These are phyloP conservation scores for Phytophthora ramorum DNA, from an alignment of 352 stramenopile species.

Conservation along the genomic window DNA sequence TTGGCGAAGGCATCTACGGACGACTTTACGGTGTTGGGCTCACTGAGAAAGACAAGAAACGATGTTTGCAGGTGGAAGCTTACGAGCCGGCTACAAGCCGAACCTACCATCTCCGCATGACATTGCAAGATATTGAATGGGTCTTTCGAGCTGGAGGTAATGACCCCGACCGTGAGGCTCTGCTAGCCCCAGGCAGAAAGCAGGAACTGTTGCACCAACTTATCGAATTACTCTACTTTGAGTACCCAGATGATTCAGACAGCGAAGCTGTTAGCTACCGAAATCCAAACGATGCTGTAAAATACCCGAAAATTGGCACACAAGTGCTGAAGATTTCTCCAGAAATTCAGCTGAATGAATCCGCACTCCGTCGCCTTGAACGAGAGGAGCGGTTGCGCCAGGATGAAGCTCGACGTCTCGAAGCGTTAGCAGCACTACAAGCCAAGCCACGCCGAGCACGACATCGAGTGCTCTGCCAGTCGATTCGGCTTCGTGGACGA, in stretches of 20 bases:
- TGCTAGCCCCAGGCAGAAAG: slow-evolving; percentile 63
- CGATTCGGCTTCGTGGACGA: slow-evolving; percentile 43
- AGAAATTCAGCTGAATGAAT: slow-evolving; percentile 54
- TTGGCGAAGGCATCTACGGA: slow-evolving; percentile 63
- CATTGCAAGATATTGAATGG: slow-evolving; percentile 62
- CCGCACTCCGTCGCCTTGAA: slow-evolving; percentile 49
- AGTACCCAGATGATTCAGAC: slow-evolving; percentile 39
- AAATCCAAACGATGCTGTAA: not conserved
- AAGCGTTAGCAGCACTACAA: slow-evolving; percentile 47
- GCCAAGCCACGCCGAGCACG: slow-evolving; percentile 54
- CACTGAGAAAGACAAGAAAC: slow-evolving; percentile 27
- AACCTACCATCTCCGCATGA: slow-evolving; percentile 43
- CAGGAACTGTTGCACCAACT: slow-evolving; percentile 58
- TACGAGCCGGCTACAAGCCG: slow-evolving; percentile 55
- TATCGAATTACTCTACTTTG: slow-evolving; percentile 67
- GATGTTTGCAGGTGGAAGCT: slow-evolving; percentile 55
- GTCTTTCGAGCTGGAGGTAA: slow-evolving; percentile 43
- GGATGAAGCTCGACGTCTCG: slow-evolving; percentile 60
- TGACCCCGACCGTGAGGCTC: slow-evolving; percentile 37
- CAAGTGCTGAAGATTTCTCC: slow-evolving; percentile 51
- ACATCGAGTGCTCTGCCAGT: slow-evolving; percentile 53
- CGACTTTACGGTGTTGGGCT: slow-evolving; percentile 61
- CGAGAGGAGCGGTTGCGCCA: slow-evolving; percentile 55
- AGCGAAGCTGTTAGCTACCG: not conserved
- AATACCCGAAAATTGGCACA: not conserved